Base-by-base conservation (phyloP, 2,329 filamentous ascomycete species). In the Mollisia scopiformis region DNA sequence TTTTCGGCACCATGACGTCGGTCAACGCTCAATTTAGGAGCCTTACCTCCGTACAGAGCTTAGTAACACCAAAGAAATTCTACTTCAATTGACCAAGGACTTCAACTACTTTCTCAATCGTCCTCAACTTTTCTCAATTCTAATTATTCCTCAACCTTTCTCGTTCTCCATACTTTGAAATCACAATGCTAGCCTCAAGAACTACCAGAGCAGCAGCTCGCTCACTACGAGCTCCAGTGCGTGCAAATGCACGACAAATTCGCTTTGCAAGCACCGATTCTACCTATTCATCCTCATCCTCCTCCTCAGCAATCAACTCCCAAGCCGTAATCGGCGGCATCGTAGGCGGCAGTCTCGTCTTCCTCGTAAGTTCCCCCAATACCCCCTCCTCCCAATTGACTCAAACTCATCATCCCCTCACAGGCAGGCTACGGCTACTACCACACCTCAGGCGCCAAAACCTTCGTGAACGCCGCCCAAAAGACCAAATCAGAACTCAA, bases 401-500 rank as follows among this genome's bases (percentile, higher is more conserved):
- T 14, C 4, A 19, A 21, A 31, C 55, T 51, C 3, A 25, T n/a
- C 25, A 47, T 52, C 57, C 13, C 41, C 46, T 51, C 35, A 55
- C 43, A 72, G 70, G 62, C 77, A 6, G 80, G 79, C 31, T 85
- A 84, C 69, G 67, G 72, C 59, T 84, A 79, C 73, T 86, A 86
- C 73, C 75, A 81, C 54, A 80, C 80, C 71, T 84, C 82, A 3
- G 83, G 72, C 51, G 69, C 66, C 19, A 73, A 71, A 47, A 61
- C 78, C 0, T 68, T 82, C 13, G 78, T 84, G 11, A 72, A 78
- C 53, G 79, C 80, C 2, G 77, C 79, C 10, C 80, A 82, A 56
- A 80, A 87, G 56, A 84, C 87, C 2, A 83, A 87, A 71, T 76
- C 79, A 57, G 85, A 89, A 71, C 84, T 89, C 74, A 76, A 87